phyloP scores from a whole-genome alignment of 352 stramenopile species.

The Peronospora tabacina region DNA sequence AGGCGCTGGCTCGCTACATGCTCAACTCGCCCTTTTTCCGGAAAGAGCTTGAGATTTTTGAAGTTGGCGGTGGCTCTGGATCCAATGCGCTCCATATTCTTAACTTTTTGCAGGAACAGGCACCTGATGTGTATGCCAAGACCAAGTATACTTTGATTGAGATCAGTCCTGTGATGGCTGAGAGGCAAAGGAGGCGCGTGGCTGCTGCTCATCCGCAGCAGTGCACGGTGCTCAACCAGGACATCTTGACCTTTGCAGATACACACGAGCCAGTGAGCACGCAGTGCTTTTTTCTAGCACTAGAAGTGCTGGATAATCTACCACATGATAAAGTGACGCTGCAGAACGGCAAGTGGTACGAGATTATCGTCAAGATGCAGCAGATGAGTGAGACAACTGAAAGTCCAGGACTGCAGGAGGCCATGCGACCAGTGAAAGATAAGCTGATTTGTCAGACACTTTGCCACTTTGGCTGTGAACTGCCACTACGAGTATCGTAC shows the following conservation, averaged over 20 bases:
- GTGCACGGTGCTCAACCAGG: slow-evolving; percentile 68
- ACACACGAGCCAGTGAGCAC: slow-evolving; percentile 40
- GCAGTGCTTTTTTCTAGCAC: slow-evolving; percentile 73
- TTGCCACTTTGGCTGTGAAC: slow-evolving; percentile 59
- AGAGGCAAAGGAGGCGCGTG: slow-evolving; percentile 65
- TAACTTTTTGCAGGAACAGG: slow-evolving; percentile 70
- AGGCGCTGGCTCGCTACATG: slow-evolving; percentile 85
- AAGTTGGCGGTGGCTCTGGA: slow-evolving; percentile 83
- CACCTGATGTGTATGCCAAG: slow-evolving; percentile 66
- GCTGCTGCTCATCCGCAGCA: slow-evolving; percentile 45
- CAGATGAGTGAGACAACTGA: not conserved
- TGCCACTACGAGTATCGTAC: slow-evolving; percentile 59
- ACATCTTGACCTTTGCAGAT: slow-evolving; percentile 72
- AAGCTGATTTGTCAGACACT: slow-evolving; percentile 70
- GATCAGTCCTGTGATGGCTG: slow-evolving; percentile 83
- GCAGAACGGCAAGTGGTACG: slow-evolving; percentile 69
- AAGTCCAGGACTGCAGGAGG: slow-evolving; percentile 34
- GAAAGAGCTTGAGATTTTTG: slow-evolving; percentile 61
- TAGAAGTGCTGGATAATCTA: slow-evolving; percentile 89
- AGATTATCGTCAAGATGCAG: slow-evolving; percentile 49
- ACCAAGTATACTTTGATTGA: slow-evolving; percentile 87
- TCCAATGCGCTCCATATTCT: slow-evolving; percentile 88
- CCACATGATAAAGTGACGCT: slow-evolving; percentile 86
- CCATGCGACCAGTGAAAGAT: slow-evolving; percentile 46
- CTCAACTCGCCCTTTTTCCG: slow-evolving; percentile 58